phyloP scores from a whole-genome alignment of 2,329 filamentous ascomycete species.

The Pseudogymnoascus sp. region DNA sequence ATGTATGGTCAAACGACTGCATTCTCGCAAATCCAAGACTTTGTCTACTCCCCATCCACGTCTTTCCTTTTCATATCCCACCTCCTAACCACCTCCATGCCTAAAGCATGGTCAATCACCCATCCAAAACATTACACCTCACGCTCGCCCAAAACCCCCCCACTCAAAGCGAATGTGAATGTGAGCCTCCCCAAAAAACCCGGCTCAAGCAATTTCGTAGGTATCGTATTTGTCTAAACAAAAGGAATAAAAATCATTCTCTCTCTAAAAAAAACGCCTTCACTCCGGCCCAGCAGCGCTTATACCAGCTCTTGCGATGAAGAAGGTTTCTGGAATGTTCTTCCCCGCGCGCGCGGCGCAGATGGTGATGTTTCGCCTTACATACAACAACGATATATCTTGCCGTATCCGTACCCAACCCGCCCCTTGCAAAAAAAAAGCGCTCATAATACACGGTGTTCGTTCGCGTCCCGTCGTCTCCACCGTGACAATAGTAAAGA shows the following conservation, averaged over 20 bases:
- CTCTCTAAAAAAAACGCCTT: not conserved
- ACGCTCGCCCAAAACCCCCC: not conserved
- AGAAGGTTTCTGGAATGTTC: not conserved
- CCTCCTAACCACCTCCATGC: not conserved
- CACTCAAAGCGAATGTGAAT: not conserved
- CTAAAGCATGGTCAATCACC: not conserved
- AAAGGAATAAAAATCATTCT: not conserved
- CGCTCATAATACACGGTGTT: not conserved
- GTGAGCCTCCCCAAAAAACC: not conserved
- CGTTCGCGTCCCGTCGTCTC: not conserved
- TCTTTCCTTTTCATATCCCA: not conserved
- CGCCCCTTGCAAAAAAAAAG: not conserved
- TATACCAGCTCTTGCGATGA: not conserved
- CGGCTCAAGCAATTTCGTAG: conserved; percentile 1
- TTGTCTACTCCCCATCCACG: not conserved
- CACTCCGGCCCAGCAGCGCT: not conserved
- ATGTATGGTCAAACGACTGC: conserved; percentile 2
- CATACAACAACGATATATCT: too few relatives aligned
- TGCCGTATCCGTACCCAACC: too few relatives aligned
- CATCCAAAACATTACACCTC: not conserved
- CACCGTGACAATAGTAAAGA: not conserved
- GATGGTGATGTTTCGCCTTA: not conserved
- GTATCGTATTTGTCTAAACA: not conserved
- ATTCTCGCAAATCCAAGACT: conserved; percentile 4
- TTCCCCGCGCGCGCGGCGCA: not conserved